Conservation (phyloP, 1,139 yeast species). For the Entelexis sorbosivorans region DNA sequence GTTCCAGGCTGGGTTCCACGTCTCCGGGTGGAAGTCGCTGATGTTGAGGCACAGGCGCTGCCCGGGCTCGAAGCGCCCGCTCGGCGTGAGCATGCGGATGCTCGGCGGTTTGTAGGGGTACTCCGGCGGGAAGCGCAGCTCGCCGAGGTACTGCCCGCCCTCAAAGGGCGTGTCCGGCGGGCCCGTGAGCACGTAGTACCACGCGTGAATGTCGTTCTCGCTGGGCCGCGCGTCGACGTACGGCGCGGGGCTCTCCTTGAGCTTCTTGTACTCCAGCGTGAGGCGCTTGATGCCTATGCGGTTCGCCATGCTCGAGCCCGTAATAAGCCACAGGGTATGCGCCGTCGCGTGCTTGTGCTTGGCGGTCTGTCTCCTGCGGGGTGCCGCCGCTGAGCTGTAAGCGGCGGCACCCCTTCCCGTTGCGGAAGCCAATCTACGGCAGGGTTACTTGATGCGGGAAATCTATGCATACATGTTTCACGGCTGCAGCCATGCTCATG, state of each 20-base stretch:
- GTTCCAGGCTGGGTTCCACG: slow-evolving; percentile 95
- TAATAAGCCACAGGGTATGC: no score
- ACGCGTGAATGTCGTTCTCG: slow-evolving; percentile 62
- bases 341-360: no score
- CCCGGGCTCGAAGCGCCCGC: slow-evolving; percentile 67
- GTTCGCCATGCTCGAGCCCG: slow-evolving; percentile 28
- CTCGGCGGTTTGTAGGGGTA: slow-evolving; percentile 92
- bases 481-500: no score
- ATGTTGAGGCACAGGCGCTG: slow-evolving; percentile 74
- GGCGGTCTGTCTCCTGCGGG: no score
- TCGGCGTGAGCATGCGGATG: slow-evolving; percentile 80
- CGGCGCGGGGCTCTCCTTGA: slow-evolving; percentile 70
- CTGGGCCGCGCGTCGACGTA: slow-evolving; percentile 73
- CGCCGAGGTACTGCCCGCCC: slow-evolving; percentile 84
- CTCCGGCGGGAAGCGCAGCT: slow-evolving; percentile 69
- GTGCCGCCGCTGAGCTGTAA: no score
- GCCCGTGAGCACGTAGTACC: slow-evolving; percentile 75
- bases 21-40: slow-evolving; percentile 87
- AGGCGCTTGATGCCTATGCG: slow-evolving; percentile 37
- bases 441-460: no score
- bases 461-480: no score
- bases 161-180: slow-evolving; percentile 80
- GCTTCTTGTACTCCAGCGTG: slow-evolving; percentile 66
- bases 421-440: no score
- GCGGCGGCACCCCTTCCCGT: no score